These are phyloP conservation scores for Cutaneotrichosporon arboriforme DNA, from an alignment of 1,284 basidiomycete genomes.

Conservation along the genomic window DNA sequence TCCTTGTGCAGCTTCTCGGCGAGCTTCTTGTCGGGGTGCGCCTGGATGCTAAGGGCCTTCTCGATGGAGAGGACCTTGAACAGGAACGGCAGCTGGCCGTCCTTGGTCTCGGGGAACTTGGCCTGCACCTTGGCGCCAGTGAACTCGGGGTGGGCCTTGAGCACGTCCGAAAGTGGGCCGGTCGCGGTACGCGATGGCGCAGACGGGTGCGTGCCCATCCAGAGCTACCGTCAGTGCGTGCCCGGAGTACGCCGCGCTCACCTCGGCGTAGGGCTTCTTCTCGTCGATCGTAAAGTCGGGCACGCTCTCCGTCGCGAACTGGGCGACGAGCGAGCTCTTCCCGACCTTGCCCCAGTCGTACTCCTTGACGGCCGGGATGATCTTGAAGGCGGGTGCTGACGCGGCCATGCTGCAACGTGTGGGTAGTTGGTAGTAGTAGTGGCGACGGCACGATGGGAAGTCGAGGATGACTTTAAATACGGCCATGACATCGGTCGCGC, in stretches of 20 bases:
- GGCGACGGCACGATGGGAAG: no score
- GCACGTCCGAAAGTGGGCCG: slow-evolving; percentile 57
- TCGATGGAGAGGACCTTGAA: slow-evolving; percentile 91
- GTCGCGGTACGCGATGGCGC: slow-evolving; percentile 68
- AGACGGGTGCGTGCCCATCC: slow-evolving; percentile 97
- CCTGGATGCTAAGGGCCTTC: slow-evolving; percentile 94
- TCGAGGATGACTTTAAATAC: no score
- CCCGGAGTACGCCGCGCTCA: slow-evolving; percentile 32
- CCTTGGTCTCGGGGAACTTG: slow-evolving; percentile 57
- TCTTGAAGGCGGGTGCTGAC: slow-evolving; percentile 35
- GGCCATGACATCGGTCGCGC: no score
- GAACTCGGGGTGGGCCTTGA: slow-evolving; percentile 62
- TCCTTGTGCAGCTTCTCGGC: slow-evolving; percentile 70
- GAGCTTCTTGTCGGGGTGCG: slow-evolving; percentile 88
- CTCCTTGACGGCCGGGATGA: slow-evolving; percentile 43
- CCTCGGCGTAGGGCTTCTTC: slow-evolving; percentile 61
- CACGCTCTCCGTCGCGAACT: slow-evolving; percentile 52
- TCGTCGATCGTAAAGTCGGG: slow-evolving; percentile 54
- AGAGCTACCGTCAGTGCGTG: slow-evolving; percentile 57
- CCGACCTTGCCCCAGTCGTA: slow-evolving; percentile 59
- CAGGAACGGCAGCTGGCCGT: slow-evolving; percentile 80
- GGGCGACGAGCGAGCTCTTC: slow-evolving; percentile 51
- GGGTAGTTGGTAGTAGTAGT: not conserved
- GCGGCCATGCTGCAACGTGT: not conserved
- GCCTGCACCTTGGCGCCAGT: slow-evolving; percentile 62